phyloP scores from a whole-genome alignment of 768 basidiomycete species.

The Lentinula boryana region DNA sequence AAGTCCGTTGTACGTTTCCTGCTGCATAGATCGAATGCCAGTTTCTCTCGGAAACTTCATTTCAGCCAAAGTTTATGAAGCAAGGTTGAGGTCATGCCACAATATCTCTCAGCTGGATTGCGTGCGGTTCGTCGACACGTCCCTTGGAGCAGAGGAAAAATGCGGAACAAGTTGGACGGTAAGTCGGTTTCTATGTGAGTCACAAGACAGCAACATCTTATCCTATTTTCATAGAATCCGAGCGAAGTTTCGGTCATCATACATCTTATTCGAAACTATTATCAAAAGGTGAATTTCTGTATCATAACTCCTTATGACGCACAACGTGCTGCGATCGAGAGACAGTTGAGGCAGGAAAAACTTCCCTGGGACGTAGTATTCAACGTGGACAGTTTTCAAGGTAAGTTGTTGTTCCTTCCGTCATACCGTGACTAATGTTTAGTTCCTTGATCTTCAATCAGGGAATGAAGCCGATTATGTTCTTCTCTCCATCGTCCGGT shows the following conservation, averaged over 20 bases:
- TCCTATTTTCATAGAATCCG: slow-evolving; percentile 26
- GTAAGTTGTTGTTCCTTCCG: slow-evolving; percentile 16
- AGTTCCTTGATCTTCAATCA: slow-evolving; percentile 9
- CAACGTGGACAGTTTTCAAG: slow-evolving; percentile 54
- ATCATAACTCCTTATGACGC: slow-evolving; percentile 53
- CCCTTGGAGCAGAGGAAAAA: slow-evolving; percentile 27
- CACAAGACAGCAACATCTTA: not conserved
- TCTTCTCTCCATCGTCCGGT: slow-evolving; percentile 46
- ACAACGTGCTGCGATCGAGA: slow-evolving; percentile 38
- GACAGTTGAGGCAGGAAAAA: slow-evolving; percentile 22
- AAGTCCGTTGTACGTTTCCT: not conserved
- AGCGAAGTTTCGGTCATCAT: slow-evolving; percentile 34
- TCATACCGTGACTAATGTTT: not conserved
- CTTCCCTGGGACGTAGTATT: slow-evolving; percentile 38
- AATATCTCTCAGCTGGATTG: slow-evolving; percentile 24
- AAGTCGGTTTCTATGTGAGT: not conserved
- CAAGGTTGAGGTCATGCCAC: slow-evolving; percentile 33
- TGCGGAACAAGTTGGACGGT: slow-evolving; percentile 42
- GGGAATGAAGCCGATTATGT: slow-evolving; percentile 49
- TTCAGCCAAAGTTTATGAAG: slow-evolving; percentile 35
- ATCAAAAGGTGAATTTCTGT: slow-evolving; percentile 29
- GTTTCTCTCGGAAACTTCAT: slow-evolving; percentile 42
- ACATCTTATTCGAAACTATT: slow-evolving; percentile 36
- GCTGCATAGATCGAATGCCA: slow-evolving; percentile 45
- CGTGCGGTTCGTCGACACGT: slow-evolving; percentile 39